A percentile compares a stretch with the other conserved stretches of the same genome.
Evolutionary conservation across 441 rosid species (phyloP).

Genomic region (Macaranga tanarius): DNA sequence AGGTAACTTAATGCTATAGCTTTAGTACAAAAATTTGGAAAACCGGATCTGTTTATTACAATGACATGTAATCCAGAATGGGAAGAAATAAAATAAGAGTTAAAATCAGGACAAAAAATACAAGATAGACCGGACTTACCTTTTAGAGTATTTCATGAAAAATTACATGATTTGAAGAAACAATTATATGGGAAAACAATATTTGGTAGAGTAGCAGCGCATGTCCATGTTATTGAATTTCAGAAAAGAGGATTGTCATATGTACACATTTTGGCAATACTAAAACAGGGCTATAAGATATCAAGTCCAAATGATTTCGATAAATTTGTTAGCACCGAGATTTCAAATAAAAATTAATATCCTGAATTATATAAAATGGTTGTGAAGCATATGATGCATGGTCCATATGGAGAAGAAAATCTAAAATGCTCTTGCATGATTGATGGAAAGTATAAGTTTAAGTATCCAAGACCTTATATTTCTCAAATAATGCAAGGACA

Average conservation of each 20-base stretch:
- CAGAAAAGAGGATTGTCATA: not conserved
- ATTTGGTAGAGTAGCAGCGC: not conserved
- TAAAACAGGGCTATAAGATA: not conserved
- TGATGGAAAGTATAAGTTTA: not conserved
- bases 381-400: slow-evolving; percentile 7
- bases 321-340: not conserved
- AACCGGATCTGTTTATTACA: too few relatives aligned
- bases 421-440: not conserved
- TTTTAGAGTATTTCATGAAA: not conserved
- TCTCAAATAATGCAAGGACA: too few relatives aligned
- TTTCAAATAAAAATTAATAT: not conserved
- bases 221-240: not conserved
- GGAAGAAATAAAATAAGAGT: not conserved
- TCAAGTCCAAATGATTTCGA: not conserved
- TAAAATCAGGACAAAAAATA: not conserved
- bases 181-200: not conserved
- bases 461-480: not conserved
- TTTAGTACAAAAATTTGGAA: too few relatives aligned
- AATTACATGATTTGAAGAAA: not conserved
- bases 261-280: not conserved
- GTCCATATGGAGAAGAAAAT: not conserved
- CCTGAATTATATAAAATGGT: not conserved
- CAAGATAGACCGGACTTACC: not conserved
- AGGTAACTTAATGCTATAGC: too few relatives aligned
- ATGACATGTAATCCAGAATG: not conserved